These are phyloP conservation scores for Colletotrichum coccodes DNA, from an alignment of 2,329 filamentous ascomycete species.

Conservation along the genomic window DNA sequence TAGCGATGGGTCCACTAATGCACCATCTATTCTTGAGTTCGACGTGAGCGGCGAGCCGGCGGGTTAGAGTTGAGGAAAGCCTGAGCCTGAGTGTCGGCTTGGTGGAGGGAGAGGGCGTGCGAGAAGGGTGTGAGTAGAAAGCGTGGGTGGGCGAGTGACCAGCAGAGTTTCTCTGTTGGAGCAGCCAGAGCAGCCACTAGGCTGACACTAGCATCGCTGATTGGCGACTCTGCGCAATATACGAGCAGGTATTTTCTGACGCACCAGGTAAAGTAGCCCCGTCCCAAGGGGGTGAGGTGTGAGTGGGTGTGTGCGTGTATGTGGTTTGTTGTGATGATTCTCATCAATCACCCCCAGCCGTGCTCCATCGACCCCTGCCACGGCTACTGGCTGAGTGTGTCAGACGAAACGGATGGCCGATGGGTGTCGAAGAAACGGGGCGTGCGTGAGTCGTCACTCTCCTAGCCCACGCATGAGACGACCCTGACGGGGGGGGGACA, in stretches of 20 bases:
- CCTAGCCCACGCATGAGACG: constrained; percentile 27
- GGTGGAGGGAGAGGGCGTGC: background rate
- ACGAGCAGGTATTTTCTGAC: constrained; percentile 59
- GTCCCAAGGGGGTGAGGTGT: constrained; percentile 35
- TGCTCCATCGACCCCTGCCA: constrained; percentile 31
- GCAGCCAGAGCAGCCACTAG: constrained; percentile 38
- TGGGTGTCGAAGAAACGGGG: constrained; percentile 33
- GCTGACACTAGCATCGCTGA: constrained; percentile 37
- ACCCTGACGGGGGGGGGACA: constrained; percentile 27
- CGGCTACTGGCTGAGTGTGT: constrained; percentile 28
- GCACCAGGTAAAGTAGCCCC: constrained; percentile 56
- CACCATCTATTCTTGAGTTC: constrained; percentile 56
- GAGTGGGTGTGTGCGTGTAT: background rate
- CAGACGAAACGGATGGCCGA: constrained; percentile 32
- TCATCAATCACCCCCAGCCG: constrained; percentile 25
- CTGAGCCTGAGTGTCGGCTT: constrained; percentile 34
- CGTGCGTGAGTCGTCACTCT: constrained; percentile 32
- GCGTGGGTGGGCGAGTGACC: constrained; percentile 38
- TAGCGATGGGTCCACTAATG: constrained; percentile 44
- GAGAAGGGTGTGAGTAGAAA: constrained; percentile 37
- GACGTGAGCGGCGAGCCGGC: constrained; percentile 38
- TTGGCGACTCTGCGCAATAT: constrained; percentile 61
- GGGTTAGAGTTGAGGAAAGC: constrained; percentile 43
- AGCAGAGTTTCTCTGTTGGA: constrained; percentile 36
- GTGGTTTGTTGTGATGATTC: constrained; percentile 27